Evolutionary conservation across 495 filamentous ascomycete species (phyloP).

Genomic region (Hypoxylon cercidicola): DNA sequence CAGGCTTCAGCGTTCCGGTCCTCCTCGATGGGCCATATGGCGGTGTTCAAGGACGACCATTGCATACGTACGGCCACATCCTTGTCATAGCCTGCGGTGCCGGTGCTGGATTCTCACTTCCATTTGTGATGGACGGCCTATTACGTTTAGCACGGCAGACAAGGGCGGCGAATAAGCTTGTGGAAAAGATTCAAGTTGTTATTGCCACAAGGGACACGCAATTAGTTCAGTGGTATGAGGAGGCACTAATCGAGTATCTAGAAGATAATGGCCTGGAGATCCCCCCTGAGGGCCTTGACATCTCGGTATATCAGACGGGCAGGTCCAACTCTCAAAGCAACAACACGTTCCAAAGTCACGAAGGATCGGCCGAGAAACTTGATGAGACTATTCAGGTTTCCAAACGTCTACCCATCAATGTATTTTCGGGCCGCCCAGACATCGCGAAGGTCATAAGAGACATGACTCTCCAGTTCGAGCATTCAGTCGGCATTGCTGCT

Average conservation of each 20-base stretch:
- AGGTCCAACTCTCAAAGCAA: slow-evolving; percentile 20
- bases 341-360: slow-evolving; percentile 25
- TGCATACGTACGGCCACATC: slow-evolving; percentile 47
- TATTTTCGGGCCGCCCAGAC: slow-evolving; percentile 49
- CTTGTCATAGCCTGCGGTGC: slow-evolving; percentile 67
- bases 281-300: slow-evolving; percentile 27
- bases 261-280: slow-evolving; percentile 32
- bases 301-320: slow-evolving; percentile 37
- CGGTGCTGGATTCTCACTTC: slow-evolving; percentile 62
- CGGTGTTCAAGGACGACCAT: slow-evolving; percentile 52
- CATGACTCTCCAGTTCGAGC: slow-evolving; percentile 32
- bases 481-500: slow-evolving; percentile 56
- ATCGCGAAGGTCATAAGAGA: slow-evolving; percentile 50
- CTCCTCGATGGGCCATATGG: slow-evolving; percentile 84
- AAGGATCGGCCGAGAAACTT: slow-evolving; percentile 18
- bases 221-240: slow-evolving; percentile 47
- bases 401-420: slow-evolving; percentile 27
- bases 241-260: slow-evolving; percentile 37
- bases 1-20: slow-evolving; percentile 61
- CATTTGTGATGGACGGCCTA: slow-evolving; percentile 49
- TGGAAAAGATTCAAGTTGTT: slow-evolving; percentile 44
- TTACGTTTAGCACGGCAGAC: slow-evolving; percentile 22
- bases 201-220: slow-evolving; percentile 48
- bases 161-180: slow-evolving; percentile 2
- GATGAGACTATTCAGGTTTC: not conserved